These are phyloP conservation scores for Saccharum hybrid DNA, from an alignment of 202 grass and related monocot species.

Conservation along the genomic window DNA sequence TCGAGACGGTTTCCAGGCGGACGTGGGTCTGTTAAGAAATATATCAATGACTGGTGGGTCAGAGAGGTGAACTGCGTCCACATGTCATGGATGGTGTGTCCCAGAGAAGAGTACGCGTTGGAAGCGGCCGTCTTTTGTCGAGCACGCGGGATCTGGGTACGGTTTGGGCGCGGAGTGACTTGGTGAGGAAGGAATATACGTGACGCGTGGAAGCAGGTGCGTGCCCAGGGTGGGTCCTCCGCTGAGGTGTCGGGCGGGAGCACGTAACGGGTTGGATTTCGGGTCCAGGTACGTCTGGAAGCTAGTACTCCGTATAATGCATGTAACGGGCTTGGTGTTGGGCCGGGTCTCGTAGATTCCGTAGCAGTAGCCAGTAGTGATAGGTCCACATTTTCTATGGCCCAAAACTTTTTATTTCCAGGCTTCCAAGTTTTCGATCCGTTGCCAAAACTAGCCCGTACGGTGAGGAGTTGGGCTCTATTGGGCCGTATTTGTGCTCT, in stretches of 20 bases:
- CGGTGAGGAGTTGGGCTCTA: neutral
- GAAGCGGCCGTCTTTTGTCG: constrained; percentile 54
- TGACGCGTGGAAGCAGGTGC: constrained; percentile 38
- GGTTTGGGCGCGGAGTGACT: constrained; percentile 47
- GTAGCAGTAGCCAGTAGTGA: neutral
- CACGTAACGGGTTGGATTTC: constrained; percentile 16
- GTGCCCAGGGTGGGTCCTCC: neutral
- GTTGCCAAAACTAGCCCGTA: neutral
- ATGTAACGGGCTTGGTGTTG: neutral
- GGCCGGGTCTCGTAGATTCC: neutral
- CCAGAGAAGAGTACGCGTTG: fast-evolving
- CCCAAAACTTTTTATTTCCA: neutral
- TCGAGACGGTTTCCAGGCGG: neutral
- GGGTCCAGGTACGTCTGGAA: neutral
- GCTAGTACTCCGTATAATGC: neutral
- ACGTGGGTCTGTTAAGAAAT: fast-evolving
- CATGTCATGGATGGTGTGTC: fast-evolving
- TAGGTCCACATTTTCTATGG: neutral
- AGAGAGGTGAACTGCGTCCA: fast-evolving
- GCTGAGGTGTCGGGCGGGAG: neutral
- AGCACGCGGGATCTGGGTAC: constrained; percentile 47
- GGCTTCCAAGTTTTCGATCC: neutral
- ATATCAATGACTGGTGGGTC: fast-evolving
- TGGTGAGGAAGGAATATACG: constrained; percentile 42
- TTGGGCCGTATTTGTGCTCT: neutral